Base-by-base conservation (phyloP, 2,329 filamentous ascomycete species). In the Nemania diffusa region DNA sequence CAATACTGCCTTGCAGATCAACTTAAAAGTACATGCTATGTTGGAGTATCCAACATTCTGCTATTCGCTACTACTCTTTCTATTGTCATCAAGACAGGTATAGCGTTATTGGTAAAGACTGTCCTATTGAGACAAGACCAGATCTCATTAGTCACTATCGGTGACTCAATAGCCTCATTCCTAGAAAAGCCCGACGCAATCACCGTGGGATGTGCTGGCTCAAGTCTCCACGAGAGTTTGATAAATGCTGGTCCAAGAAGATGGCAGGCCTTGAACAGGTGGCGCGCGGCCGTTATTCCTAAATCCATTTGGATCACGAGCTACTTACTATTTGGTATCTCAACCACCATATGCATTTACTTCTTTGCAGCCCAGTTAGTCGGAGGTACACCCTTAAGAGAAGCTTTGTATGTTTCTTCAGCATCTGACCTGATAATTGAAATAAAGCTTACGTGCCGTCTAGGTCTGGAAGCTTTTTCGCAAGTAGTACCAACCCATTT, bases 1-100 rank as follows among this genome's bases (percentile, higher is more conserved):
- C 42, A 59, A 3, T 57, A 71, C 22, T 72, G 67, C 50, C 56
- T 69, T 8, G 67, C 56, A 29, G 27, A 68, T 24, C 64, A 62
- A 27, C 6, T 55, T 1, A 34, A 61, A n/a, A 42, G 34, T 61
- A 52, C 58, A 26, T 67, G 34, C n/a, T 57, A 11, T 34, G 29
- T 61, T 1, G 58, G 44, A 13, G 3, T 53, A 44, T 52, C 58
- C 26, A 46, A 46, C 2, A 44, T 17, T 17, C 29, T 61, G 7
- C 48, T 62, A 5, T 27, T 55, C 3, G 13, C n/a, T n/a, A 34
- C 55, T 34, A 22, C 26, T 8, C 9, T 55, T 4, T 44, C 29
- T 32, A 26, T 61, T 50, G 7, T 57, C 20, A 20, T 6, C 5
- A 62, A 62, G n/a, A 56, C 34, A 5, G 13, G 8, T 17, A 40